Conservation (phyloP, 345 rosid genomes). For the Salix brachista region DNA sequence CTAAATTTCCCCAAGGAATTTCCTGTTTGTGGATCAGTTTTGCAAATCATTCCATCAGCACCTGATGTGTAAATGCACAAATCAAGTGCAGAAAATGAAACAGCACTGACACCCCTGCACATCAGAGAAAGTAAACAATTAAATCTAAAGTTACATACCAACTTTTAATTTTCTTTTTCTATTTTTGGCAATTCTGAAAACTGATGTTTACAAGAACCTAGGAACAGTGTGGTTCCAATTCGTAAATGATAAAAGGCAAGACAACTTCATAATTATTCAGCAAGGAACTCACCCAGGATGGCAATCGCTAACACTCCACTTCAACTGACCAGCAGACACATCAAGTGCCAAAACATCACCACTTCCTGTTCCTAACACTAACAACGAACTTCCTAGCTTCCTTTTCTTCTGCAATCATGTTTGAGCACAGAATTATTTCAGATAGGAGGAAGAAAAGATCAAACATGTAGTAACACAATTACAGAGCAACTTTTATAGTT, state of each 20-base stretch:
- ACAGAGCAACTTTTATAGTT: neutral
- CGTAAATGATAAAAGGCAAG: no score
- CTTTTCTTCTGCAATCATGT: conserved; percentile 63
- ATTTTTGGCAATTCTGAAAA: no score
- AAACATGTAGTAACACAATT: neutral
- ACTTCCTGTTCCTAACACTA: conserved; percentile 82
- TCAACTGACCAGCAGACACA: conserved; percentile 82
- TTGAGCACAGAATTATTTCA: neutral
- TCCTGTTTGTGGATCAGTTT: conserved; percentile 71
- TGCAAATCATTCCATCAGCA: conserved; percentile 88
- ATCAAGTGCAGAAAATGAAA: conserved; percentile 61
- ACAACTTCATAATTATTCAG: neutral
- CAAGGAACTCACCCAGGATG: conserved; percentile 78
- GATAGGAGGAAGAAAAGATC: neutral
- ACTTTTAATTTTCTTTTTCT: no score
- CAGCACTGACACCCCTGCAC: conserved; percentile 83
- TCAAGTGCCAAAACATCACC: conserved; percentile 94
- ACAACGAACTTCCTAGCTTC: conserved; percentile 58
- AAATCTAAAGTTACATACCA: neutral
- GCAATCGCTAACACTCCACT: conserved; percentile 81
- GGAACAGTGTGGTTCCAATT: no score
- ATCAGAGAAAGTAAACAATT: conserved; percentile 7
- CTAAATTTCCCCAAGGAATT: conserved; percentile 58
- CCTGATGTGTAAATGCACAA: conserved; percentile 68
- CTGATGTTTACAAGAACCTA: no score